phyloP scores from a whole-genome alignment of 768 basidiomycete genomes.

The Hysterangium stoloniferum region DNA sequence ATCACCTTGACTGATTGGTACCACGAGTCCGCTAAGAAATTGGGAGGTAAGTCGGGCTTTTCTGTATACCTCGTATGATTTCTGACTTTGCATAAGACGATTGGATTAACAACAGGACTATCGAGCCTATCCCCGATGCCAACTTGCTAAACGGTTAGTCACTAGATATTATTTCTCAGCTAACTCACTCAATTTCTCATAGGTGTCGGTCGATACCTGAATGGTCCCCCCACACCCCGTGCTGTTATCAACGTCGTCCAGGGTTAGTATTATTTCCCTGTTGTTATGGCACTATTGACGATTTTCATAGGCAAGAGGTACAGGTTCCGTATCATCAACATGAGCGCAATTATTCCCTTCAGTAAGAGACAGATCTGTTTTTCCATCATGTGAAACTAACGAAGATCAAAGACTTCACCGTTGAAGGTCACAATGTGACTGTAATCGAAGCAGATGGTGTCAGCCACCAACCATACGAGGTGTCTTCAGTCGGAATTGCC shows the following conservation, averaged over 20 bases:
- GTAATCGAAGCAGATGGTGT: constrained; percentile 26
- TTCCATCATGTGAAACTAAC: too few relatives aligned
- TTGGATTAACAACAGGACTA: not conserved
- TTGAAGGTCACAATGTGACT: constrained; percentile 22
- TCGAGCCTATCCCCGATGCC: constrained; percentile 23
- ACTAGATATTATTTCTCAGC: constrained; percentile 1
- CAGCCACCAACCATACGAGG: constrained; percentile 29
- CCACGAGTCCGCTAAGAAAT: constrained; percentile 8
- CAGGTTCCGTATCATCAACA: not conserved
- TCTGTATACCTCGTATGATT: not conserved
- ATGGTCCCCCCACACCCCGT: constrained; percentile 33
- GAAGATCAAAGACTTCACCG: constrained; percentile 29
- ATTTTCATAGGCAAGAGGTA: constrained; percentile 17
- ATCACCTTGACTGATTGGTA: constrained; percentile 41
- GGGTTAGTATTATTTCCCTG: constrained; percentile 14
- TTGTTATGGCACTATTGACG: too few relatives aligned
- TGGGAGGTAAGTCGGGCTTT: not conserved
- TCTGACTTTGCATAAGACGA: not conserved
- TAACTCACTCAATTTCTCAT: not conserved
- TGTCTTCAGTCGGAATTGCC: constrained; percentile 31
- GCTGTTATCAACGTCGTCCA: constrained; percentile 37
- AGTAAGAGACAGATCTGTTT: too few relatives aligned
- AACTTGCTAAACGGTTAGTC: constrained; percentile 44
- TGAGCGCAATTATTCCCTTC: not conserved
- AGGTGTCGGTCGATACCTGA: constrained; percentile 33